Percentiles rank a stretch among this genome's conserved stretches.
Conservation (phyloP, 2,329 filamentous ascomycete genomes). For the Colletotrichum tamarilloi region DNA sequence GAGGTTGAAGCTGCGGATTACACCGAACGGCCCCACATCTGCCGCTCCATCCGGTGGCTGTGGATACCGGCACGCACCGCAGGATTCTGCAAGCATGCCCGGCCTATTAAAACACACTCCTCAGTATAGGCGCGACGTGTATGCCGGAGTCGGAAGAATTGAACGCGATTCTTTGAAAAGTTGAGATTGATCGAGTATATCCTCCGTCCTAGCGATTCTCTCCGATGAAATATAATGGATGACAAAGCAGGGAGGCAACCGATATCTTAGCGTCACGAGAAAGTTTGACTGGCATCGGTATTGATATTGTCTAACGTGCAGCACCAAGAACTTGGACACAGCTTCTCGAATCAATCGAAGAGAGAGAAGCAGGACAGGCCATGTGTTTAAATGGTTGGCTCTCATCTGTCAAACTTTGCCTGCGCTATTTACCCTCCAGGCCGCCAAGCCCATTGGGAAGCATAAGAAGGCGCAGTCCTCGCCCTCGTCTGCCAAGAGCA, state of each 20-base stretch:
- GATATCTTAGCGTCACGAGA: neutral
- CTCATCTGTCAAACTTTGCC: neutral
- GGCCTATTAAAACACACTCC: too few species aligned
- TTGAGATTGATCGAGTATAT: neutral
- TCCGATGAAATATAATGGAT: neutral
- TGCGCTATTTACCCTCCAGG: slow-evolving; percentile 8
- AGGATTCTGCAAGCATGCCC: neutral
- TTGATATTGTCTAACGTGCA: neutral
- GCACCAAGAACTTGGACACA: too few species aligned
- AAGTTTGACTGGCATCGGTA: too few species aligned
- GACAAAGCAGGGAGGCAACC: neutral
- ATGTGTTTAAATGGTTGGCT: slow-evolving; percentile 24
- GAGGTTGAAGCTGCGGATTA: neutral
- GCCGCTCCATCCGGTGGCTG: neutral
- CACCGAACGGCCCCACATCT: neutral
- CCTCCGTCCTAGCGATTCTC: neutral
- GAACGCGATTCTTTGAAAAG: too few species aligned
- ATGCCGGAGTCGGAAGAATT: too few species aligned
- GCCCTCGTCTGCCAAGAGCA: slow-evolving; percentile 10
- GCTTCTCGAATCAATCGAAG: neutral
- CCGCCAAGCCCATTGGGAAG: slow-evolving; percentile 11
- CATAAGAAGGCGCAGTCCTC: slow-evolving; percentile 23
- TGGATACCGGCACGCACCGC: neutral
- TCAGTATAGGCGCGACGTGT: too few species aligned
- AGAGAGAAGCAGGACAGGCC: neutral